These are phyloP conservation scores for Fusarium dlaminii DNA, from an alignment of 2,329 filamentous ascomycete genomes.

Conservation along the genomic window DNA sequence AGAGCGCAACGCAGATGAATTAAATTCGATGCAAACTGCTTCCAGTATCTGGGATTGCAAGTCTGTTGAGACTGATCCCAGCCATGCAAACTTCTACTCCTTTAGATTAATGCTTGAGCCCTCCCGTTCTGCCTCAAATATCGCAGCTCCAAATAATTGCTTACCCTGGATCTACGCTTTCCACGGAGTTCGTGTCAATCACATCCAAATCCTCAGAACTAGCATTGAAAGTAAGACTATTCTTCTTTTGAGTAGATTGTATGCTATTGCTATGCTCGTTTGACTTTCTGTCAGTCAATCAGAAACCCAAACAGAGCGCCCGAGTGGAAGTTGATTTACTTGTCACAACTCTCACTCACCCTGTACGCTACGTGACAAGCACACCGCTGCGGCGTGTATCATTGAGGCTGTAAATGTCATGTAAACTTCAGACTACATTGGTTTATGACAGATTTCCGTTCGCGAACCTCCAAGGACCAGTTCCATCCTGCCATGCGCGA, in stretches of 20 bases:
- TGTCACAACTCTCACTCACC: fast-evolving
- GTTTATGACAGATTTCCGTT: fast-evolving
- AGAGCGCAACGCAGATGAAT: too few relatives aligned
- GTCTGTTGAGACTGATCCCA: too few relatives aligned
- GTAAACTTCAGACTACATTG: fast-evolving
- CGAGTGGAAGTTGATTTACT: too few relatives aligned
- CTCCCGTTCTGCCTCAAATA: not conserved
- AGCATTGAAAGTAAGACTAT: not conserved
- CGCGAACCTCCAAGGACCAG: not conserved
- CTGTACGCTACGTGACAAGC: fast-evolving
- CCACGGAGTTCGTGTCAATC: fast-evolving
- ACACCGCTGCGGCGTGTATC: fast-evolving
- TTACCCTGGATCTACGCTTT: not conserved
- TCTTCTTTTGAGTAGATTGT: fast-evolving
- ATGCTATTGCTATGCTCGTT: fast-evolving
- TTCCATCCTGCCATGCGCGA: not conserved
- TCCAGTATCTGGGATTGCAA: fast-evolving
- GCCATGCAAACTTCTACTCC: fast-evolving
- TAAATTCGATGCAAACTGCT: not conserved
- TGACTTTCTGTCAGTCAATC: not conserved
- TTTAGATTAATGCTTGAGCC: fast-evolving
- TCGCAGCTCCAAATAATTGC: not conserved
- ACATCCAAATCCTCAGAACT: not conserved
- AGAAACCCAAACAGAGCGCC: too few relatives aligned
- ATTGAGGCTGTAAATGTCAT: not conserved